phyloP scores from a whole-genome alignment of 2,329 filamentous ascomycete species.

The Aureobasidium leucospermi region DNA sequence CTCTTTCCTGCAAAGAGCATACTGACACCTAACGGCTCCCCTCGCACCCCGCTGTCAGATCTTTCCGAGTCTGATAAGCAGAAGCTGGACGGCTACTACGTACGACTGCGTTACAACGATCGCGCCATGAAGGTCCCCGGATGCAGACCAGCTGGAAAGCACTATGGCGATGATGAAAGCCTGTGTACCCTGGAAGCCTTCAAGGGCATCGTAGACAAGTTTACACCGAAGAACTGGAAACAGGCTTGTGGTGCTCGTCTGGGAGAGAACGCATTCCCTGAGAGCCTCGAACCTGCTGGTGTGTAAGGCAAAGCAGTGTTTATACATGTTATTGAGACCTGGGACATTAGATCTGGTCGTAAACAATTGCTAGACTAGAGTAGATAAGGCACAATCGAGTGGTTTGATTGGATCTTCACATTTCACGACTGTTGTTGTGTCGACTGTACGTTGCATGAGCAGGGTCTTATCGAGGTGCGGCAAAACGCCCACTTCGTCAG shows the following conservation, averaged over 20 bases:
- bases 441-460: neutral
- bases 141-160: slow-evolving; percentile 68
- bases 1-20: slow-evolving; percentile 25
- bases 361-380: neutral
- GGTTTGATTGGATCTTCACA: too few species aligned
- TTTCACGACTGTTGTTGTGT: neutral
- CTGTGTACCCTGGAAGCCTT: slow-evolving; percentile 92
- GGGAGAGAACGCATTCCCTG: slow-evolving; percentile 46
- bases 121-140: slow-evolving; percentile 72
- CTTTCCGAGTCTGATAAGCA: slow-evolving; percentile 52
- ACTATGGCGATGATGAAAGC: slow-evolving; percentile 75
- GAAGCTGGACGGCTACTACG: slow-evolving; percentile 69
- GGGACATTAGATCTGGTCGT: neutral
- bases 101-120: slow-evolving; percentile 89
- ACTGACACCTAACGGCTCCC: slow-evolving; percentile 15
- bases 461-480: neutral
- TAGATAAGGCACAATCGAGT: neutral
- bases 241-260: slow-evolving; percentile 53
- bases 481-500: neutral
- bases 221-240: slow-evolving; percentile 75
- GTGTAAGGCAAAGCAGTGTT: neutral
- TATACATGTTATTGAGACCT: neutral
- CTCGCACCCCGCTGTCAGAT: slow-evolving; percentile 49
- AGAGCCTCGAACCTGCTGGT: slow-evolving; percentile 19
- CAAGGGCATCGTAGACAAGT: slow-evolving; percentile 86